Evolutionary conservation across 495 filamentous ascomycete genomes (phyloP), one percentile per base, ranked within the genome.

Genomic region (Zalerion maritima): DNA sequence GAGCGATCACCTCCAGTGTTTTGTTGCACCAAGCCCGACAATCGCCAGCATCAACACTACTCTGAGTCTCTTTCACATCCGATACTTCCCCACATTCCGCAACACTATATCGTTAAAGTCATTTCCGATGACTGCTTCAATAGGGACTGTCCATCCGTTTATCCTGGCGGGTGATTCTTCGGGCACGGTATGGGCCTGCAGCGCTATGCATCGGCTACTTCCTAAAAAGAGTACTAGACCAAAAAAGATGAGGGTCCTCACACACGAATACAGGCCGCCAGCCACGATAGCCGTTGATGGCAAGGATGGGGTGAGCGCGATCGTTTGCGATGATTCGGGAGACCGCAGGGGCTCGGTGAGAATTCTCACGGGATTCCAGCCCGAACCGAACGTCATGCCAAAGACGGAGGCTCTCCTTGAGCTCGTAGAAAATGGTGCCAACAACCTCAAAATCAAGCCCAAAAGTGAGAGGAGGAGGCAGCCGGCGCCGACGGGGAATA

Each of bases 1-100:
- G 58, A 59, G 41, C 43, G 50, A 62, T 31, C 37, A 53, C 11
- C 46, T 66, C 34, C 50, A 54, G 31, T 59, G 58, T 2, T 66
- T 55, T 41, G 50, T 55, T 31, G 50, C 54, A 7, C 43, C 58
- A 16, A 59, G 57, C 44, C 60, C 60, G 10, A 53, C 57, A 3
- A 52, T 54, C 11, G 60, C 55, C 27, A 40, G 43, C 11, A 48
- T 52, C 20, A 64, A 58, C 31, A 55, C 61, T 3, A 59, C 54
- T 28, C 32, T 66, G 16, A 52, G 52, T 4, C 62, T 66, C 30
- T 36, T 60, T 2, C 60, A 63, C 24, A 44, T 52, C 24, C 50
- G 54, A 26, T 55, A 51, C 35, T 64, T 62, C 28, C 57, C 52
- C 28, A 47, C 58, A 22, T 57, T 54, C 14, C 54, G 60, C 14